Conservation (phyloP, 192 early-diverging fungal genomes). For the Coemansia sp. region DNA sequence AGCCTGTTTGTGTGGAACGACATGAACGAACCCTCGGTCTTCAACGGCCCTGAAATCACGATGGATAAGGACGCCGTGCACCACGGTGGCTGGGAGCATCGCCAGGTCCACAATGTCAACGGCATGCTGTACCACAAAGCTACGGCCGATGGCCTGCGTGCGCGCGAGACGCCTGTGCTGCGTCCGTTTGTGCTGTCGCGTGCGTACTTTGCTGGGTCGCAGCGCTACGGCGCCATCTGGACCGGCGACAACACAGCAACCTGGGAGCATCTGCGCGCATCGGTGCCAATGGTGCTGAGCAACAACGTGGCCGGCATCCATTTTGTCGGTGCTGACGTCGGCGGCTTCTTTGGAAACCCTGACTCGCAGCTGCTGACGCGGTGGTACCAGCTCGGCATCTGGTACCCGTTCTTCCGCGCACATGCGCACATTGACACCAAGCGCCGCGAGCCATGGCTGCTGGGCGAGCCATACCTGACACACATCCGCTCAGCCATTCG, state of each 20-base stretch:
- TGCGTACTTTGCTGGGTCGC: slow-evolving; percentile 95
- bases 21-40: slow-evolving; percentile 99
- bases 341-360: slow-evolving; percentile 97
- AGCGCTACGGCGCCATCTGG: slow-evolving; percentile 96
- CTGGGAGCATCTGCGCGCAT: slow-evolving; percentile 82
- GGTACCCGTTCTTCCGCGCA: slow-evolving; percentile 96
- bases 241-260: slow-evolving; percentile 93
- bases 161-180: slow-evolving; percentile 57
- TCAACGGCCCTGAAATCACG: slow-evolving; percentile 96
- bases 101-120: slow-evolving; percentile 93
- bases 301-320: slow-evolving; percentile 85
- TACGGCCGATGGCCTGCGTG: slow-evolving; percentile 76
- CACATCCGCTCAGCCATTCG: slow-evolving; percentile 79
- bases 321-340: slow-evolving; percentile 93
- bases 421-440: slow-evolving; percentile 98
- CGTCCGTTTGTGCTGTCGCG: slow-evolving; percentile 95
- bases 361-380: slow-evolving; percentile 82
- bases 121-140: slow-evolving; percentile 85
- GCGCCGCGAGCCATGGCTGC: slow-evolving; percentile 94
- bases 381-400: slow-evolving; percentile 97
- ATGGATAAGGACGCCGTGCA: slow-evolving; percentile 94
- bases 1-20: slow-evolving; percentile 95
- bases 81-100: slow-evolving; percentile 85
- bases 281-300: slow-evolving; percentile 87
- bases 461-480: slow-evolving; percentile 80